Percentiles rank a stretch among this genome's conserved stretches.
These are phyloP conservation scores for Pestalotiopsis sp. DNA, from an alignment of 2,329 filamentous ascomycete species.

Conservation along the genomic window DNA sequence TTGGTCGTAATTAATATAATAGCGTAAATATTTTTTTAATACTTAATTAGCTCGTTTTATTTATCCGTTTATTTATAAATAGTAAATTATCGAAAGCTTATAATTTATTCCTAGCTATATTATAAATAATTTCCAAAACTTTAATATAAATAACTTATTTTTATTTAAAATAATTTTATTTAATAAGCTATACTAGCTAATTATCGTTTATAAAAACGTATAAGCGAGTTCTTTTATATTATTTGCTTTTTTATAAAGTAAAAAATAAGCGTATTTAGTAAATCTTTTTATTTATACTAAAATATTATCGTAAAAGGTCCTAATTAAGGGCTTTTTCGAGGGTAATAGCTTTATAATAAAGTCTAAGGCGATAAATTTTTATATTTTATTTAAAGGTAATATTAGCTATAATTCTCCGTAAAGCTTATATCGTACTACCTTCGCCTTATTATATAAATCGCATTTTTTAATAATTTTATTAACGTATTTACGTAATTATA, in stretches of 20 bases:
- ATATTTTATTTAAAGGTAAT: neutral
- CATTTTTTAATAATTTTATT: neutral
- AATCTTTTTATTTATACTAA: neutral
- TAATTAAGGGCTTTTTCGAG: neutral
- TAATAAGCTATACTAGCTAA: neutral
- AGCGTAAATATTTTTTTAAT: neutral
- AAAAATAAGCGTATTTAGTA: neutral
- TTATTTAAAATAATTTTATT: neutral
- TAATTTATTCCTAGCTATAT: neutral
- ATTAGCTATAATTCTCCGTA: neutral
- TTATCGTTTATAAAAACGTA: neutral
- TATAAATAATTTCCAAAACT: slow-evolving; percentile 6
- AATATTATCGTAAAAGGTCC: neutral
- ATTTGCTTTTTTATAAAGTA: neutral
- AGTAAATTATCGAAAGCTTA: slow-evolving; percentile 9
- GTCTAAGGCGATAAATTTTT: neutral
- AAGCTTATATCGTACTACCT: neutral
- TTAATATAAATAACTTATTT: slow-evolving; percentile 9
- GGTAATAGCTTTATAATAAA: neutral
- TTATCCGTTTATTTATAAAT: slow-evolving; percentile 21
- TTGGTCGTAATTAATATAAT: slow-evolving; percentile 15
- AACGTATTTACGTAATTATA: neutral
- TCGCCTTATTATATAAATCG: neutral
- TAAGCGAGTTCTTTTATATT: neutral
- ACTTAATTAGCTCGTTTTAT: neutral